These are phyloP conservation scores for Stagonosporopsis rhizophila DNA, from an alignment of 2,329 filamentous ascomycete genomes.

Conservation along the genomic window DNA sequence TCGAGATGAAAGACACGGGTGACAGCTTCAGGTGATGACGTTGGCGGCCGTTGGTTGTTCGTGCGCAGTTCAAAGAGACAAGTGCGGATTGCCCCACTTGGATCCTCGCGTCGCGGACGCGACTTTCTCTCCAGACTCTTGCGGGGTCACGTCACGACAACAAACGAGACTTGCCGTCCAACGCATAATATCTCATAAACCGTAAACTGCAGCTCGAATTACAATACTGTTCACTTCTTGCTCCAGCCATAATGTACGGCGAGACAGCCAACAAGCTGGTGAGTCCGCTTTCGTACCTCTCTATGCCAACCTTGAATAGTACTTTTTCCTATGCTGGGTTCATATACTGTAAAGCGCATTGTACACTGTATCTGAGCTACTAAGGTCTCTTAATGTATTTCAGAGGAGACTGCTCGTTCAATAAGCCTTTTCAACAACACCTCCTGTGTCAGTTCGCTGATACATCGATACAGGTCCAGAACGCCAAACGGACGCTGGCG, in stretches of 20 bases:
- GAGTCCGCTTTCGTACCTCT: conserved; percentile 25
- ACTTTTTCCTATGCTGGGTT: no score
- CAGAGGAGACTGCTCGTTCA: not conserved
- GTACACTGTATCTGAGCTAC: not conserved
- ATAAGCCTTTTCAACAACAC: not conserved
- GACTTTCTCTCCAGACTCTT: conserved; percentile 16
- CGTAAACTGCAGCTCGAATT: no score
- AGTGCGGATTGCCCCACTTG: conserved; percentile 25
- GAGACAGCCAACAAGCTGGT: conserved; percentile 88
- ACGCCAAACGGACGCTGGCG: conserved; percentile 93
- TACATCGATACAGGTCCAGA: conserved; percentile 72
- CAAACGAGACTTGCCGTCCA: not conserved
- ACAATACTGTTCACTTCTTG: not conserved
- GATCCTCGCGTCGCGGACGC: conserved; percentile 25
- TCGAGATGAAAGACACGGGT: not conserved
- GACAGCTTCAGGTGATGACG: not conserved
- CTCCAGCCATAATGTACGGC: conserved; percentile 73
- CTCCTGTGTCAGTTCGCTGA: not conserved
- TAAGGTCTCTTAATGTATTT: not conserved
- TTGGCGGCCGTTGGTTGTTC: conserved; percentile 1
- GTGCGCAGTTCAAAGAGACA: conserved; percentile 19
- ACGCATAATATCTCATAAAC: not conserved
- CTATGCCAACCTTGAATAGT: no score
- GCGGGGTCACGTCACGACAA: conserved; percentile 13
- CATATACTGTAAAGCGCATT: not conserved